A percentile compares a stretch with the other conserved stretches of the same genome.
Evolutionary conservation across 495 filamentous ascomycete genomes (phyloP).

Genomic region (Lophiotrema nucula): DNA sequence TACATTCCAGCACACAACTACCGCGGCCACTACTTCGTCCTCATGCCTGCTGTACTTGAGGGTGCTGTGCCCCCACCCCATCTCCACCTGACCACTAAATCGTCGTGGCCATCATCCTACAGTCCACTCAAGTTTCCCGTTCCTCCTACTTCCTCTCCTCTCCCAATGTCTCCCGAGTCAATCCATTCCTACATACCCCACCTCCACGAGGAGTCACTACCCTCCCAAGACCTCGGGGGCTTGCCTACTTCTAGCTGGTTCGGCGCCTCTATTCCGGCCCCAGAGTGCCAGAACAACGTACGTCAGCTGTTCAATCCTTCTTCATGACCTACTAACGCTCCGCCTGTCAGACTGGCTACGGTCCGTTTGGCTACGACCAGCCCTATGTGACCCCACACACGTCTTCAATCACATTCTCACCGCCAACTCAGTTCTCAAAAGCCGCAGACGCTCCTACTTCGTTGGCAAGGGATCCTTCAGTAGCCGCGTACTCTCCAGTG

Average conservation of each 20-base stretch:
- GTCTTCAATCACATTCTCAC: conserved; percentile 29
- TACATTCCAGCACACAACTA: conserved; percentile 2
- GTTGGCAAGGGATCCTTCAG: conserved; percentile 13
- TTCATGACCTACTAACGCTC: conserved; percentile 1
- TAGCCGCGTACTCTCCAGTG: conserved; percentile 26
- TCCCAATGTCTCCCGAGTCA: conserved; percentile 30
- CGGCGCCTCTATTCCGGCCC: conserved; percentile 25
- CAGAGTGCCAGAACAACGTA: conserved; percentile 24
- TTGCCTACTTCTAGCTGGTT: conserved; percentile 32
- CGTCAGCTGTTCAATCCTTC: conserved; percentile 14
- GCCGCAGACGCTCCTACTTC: conserved; percentile 7
- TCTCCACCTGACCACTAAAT: conserved; percentile 25
- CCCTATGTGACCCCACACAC: conserved; percentile 32
- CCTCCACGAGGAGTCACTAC: conserved; percentile 27
- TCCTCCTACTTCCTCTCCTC: conserved; percentile 21
- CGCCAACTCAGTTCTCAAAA: conserved; percentile 21
- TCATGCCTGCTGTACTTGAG: conserved; percentile 32
- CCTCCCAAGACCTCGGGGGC: conserved; percentile 15
- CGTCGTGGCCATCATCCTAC: conserved; percentile 20
- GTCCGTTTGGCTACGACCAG: conserved; percentile 25
- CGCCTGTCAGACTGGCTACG: conserved; percentile 16
- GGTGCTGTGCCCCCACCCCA: conserved; percentile 35
- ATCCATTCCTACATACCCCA: conserved; percentile 27
- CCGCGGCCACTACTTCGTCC: conserved; percentile 5
- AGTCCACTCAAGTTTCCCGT: conserved; percentile 8